Evolutionary conservation across 768 basidiomycete genomes (phyloP).

Genomic region (Pulveroboletus ravenelii): DNA sequence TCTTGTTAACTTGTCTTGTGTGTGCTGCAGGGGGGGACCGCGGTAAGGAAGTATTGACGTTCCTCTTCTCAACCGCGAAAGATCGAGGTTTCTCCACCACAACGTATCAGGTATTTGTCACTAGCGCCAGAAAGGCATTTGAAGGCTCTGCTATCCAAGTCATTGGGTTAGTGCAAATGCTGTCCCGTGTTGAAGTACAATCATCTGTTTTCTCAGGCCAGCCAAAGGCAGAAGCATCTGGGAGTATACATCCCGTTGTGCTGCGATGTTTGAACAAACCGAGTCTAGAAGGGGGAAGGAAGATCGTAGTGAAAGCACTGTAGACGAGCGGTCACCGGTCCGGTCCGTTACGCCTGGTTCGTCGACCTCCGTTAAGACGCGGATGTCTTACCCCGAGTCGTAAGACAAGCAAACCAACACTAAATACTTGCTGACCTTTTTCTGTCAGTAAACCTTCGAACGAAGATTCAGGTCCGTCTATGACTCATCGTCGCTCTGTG

Average conservation of each 20-base stretch:
- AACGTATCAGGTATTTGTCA: slow-evolving; percentile 20
- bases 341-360: slow-evolving; percentile 19
- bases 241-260: background rate
- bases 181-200: background rate
- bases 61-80: slow-evolving; percentile 21
- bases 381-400: slow-evolving; percentile 8
- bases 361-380: slow-evolving; percentile 14
- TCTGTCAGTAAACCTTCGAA: slow-evolving; percentile 10
- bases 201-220: slow-evolving; percentile 15
- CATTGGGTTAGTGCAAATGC: slow-evolving; percentile 13
- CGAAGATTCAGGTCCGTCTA: slow-evolving; percentile 2
- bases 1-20: background rate
- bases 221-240: slow-evolving; percentile 12
- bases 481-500: slow-evolving; percentile 32
- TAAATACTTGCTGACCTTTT: background rate
- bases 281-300: slow-evolving; percentile 1
- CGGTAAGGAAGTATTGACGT: slow-evolving; percentile 5
- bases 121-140: slow-evolving; percentile 7
- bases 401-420: slow-evolving; percentile 7
- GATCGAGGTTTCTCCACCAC: slow-evolving; percentile 16
- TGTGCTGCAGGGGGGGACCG: slow-evolving; percentile 16
- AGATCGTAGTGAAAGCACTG: background rate
- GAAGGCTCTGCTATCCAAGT: background rate
- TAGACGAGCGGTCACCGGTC: background rate
- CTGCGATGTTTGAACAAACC: slow-evolving; percentile 17